These are phyloP conservation scores for Sphaerostilbella broomeana DNA, from an alignment of 2,329 filamentous ascomycete genomes.

Conservation along the genomic window DNA sequence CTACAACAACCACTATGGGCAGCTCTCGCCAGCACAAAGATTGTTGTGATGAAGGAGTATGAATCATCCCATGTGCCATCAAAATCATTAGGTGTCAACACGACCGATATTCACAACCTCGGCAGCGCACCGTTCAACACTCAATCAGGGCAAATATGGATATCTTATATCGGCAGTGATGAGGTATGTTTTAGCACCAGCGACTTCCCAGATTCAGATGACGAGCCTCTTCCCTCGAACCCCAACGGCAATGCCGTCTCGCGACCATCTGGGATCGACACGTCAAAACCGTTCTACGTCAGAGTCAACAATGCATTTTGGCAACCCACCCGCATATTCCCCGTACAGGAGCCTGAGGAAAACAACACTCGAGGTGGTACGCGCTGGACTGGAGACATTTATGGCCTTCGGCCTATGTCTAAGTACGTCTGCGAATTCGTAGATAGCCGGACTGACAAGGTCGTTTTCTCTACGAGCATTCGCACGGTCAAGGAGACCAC, in stretches of 20 bases:
- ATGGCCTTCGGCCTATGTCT: constrained; percentile 61
- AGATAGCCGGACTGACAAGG: constrained; percentile 55
- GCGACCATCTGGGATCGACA: constrained; percentile 50
- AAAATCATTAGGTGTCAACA: constrained; percentile 67
- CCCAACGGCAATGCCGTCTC: constrained; percentile 26
- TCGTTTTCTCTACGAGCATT: constrained; percentile 66
- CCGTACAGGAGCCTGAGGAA: constrained; percentile 32
- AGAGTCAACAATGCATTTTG: constrained; percentile 72
- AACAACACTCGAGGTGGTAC: constrained; percentile 36
- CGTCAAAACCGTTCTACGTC: constrained; percentile 70
- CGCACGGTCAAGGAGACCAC: constrained; percentile 51
- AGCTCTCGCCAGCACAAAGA: constrained; percentile 89
- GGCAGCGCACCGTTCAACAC: constrained; percentile 67
- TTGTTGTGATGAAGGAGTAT: constrained; percentile 88
- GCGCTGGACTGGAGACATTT: constrained; percentile 66
- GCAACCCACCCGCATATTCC: constrained; percentile 68
- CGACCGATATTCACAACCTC: constrained; percentile 70
- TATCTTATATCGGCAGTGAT: constrained; percentile 71
- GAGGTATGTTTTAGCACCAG: constrained; percentile 72
- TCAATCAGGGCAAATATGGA: constrained; percentile 69
- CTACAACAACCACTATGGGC: constrained; percentile 92
- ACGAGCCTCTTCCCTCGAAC: constrained; percentile 20
- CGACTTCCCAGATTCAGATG: constrained; percentile 47
- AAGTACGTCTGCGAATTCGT: constrained; percentile 77
- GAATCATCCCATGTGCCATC: constrained; percentile 72